Evolutionary conservation across 2,329 filamentous ascomycete species (phyloP), one percentile per base, ranked within the genome.

Genomic region (Colletotrichum aenigma): DNA sequence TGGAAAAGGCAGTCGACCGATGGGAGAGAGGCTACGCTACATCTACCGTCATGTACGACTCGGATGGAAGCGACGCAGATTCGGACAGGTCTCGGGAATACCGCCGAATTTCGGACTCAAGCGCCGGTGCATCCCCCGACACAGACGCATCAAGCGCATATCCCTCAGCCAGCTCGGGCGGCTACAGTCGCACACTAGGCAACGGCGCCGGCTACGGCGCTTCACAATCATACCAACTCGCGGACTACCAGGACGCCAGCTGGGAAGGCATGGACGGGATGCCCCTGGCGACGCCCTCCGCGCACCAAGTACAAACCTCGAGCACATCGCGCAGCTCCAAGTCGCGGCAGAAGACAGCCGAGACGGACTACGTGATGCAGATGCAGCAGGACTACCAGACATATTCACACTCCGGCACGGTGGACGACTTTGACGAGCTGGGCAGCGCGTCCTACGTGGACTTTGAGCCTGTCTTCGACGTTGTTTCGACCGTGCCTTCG

Each of bases 401-500:
- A 9, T 76, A 76, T 28, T 62, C 70, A 6, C 69, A 72, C 8
- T 43, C 73, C 0, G 73, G 69, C 16, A 62, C 62, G 21, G 24
- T 74, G 6, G 74, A 76, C 28, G 74, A 76, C 34, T 68, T 76
- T 24, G 74, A 76, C 21, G 70, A 73, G 7, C 48, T 76, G 10
- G 58, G 38, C 43, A 68, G 56, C 48, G 43, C 70, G 10, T 67
- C 70, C 6, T 76, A 71, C 15, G 61, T 76, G 16, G 74, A 76
- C 8, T 74, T 76, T n/a, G 74, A 76, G 74, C 74, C 74, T 2
- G 74, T 74, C 1, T 76, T 76, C 12, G 74, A 76, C 26, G 74
- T 76, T 7, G 74, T 74, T 3, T 75, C 73, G 3, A 75, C 73
- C 8, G 73, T 75, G 15, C 73, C 73, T 9, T 76, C 74, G 3